Base-by-base conservation (phyloP, 345 rosid genomes). In the Brassica nigra region DNA sequence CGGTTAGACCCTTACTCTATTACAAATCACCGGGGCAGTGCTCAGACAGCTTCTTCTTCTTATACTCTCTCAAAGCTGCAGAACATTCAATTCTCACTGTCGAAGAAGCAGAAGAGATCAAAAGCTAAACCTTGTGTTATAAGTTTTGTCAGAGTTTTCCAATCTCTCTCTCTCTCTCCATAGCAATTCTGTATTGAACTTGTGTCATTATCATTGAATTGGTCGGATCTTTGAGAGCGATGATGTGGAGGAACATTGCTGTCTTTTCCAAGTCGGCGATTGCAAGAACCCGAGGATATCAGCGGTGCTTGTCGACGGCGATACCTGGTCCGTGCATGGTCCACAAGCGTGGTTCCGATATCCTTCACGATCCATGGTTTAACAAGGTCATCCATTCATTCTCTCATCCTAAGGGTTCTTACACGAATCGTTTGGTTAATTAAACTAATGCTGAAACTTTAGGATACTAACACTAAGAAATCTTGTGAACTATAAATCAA, bases 291-390 rank as follows among this genome's bases (percentile, higher is more conserved):
- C 69, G 76, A 72, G 89, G 90, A 85, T 85, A 91, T 66, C 86
- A 91, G 77, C 86, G 88, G 18, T 81, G 85, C 72, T 80, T 90
- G 75, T 90, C 94, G 58, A 73, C 94, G 14, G 85, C 85, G 82
- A 91, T 92, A 68, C 96, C 99, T 66, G 97, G 91, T 62, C 96
- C 99, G 23, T 92, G 90, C 81, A 95, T 95, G 20, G 89, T 93
- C 36, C 98, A 90, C 84, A 95, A 95, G 81, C 98, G 99, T 70
- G 99, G 99, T 31, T 86, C 97, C 11, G 99, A 95, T 85, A 91
- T 95, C 72, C 98, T 95, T 79, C 98, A 95, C 75, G 99, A 95
- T 92, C 98, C 99, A n/a, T 95, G 98, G 99, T 91, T 88, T 86
- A 95, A 95, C 44, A 95, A 95, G 98, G 99, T 95, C 7, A 34